Percentiles rank a stretch among this genome's conserved stretches.
These are phyloP conservation scores for Eutrema salsugineum DNA, from an alignment of 441 rosid species.

Conservation along the genomic window DNA sequence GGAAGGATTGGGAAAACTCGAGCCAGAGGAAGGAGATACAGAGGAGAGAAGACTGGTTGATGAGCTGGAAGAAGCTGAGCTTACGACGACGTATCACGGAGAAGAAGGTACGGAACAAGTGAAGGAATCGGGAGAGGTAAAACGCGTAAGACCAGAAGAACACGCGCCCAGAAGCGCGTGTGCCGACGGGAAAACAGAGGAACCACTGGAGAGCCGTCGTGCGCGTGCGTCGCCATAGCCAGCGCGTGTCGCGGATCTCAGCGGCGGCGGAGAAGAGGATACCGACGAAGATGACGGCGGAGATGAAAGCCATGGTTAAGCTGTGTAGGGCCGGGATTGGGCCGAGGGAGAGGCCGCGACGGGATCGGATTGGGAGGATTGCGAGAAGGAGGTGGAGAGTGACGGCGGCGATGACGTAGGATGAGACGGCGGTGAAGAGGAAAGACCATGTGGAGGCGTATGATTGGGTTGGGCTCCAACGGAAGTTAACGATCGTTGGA, in stretches of 20 bases:
- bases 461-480: conserved; percentile 74
- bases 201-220: conserved; percentile 72
- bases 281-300: conserved; percentile 65
- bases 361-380: conserved; percentile 20
- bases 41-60: conserved; percentile 61
- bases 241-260: conserved; percentile 79
- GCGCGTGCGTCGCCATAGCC: conserved; percentile 72
- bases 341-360: conserved; percentile 52
- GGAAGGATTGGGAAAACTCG: conserved; percentile 81
- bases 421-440: conserved; percentile 55
- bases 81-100: conserved; percentile 51
- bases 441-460: conserved; percentile 92
- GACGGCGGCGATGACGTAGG: conserved; percentile 44
- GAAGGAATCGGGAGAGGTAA: conserved; percentile 83
- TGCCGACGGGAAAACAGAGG: conserved; percentile 88
- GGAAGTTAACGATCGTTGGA: conserved; percentile 70
- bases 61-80: conserved; percentile 56
- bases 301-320: conserved; percentile 50
- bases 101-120: conserved; percentile 65
- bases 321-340: conserved; percentile 81
- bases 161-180: conserved; percentile 91
- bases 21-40: conserved; percentile 87
- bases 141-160: conserved; percentile 94
- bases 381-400: conserved; percentile 44
- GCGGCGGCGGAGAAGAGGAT: conserved; percentile 66